Base-by-base conservation (phyloP, 179 eudicot genomes). In the Spergularia azorica region DNA sequence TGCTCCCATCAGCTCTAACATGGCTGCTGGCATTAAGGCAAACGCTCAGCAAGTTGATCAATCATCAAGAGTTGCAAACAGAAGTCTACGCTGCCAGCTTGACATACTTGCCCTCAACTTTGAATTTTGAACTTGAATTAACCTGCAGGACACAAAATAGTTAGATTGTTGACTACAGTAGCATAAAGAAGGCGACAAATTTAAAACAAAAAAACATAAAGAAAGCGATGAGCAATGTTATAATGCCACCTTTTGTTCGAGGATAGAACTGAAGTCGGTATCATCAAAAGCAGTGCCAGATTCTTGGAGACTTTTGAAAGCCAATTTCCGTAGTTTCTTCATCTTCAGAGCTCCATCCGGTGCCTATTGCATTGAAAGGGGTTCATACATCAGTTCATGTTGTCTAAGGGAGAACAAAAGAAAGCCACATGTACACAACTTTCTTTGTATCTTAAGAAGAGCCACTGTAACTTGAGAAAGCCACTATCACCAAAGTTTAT, bases 71-170 rank as follows among this genome's bases (percentile, higher is more conserved):
- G 8, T 43, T 6, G 5, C 6, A 43, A 43, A 43, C 5, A 6
- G 3, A 43, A 39, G 12, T 16, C 56, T 68, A 41, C 64, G 80
- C 79, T n/a, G 82, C 87, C 76, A 94, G 62, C 43, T 77, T 87
- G 15, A 94, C 91, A 74, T 80, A 83, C 80, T 90, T 94, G 32
- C 90, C 96, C 62, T 92, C 91, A 36, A 89, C 76, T 2, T 59
- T 17, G 72, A 89, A 86, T 78, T 73, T 86, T 15, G 97, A 89
- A 79, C 96, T 92, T 20, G 96, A 88, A 67, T 87, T 88, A n/a
- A 94, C 88, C 98, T 94, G 91, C 81, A 71, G 36, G 50, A 79
- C 7, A 59, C 26, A 67, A 79, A 46, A 13, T 26, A 21, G 63
- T 58, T 36, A 71, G 50, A 26, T 76, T 65, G 20, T 51, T 74